Base-by-base conservation (phyloP, 345 rosid genomes). In the Lumnitzera littorea region DNA sequence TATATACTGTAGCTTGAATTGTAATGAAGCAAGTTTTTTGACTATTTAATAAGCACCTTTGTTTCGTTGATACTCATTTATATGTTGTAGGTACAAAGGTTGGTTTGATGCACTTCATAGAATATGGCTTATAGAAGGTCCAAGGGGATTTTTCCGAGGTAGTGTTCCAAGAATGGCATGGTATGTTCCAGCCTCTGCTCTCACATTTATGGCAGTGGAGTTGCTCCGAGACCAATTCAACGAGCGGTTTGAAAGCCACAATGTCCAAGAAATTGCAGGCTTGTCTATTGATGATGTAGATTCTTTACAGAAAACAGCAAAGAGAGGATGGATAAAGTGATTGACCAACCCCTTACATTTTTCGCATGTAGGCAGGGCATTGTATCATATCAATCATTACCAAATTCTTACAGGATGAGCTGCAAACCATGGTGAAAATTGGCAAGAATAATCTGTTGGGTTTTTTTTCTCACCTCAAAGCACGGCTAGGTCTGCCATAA, bases 201-300 rank as follows among this genome's bases (percentile, higher is more conserved):
- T 91, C 15, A 91, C 90, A 12, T 91, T 91, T 88, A 91, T 91
- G 98, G 98, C 92, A 24, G 91, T 91, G 12, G 98, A 91, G 74
- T 87, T 84, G 70, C 86, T 91, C 24, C 80, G 98, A 65, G 87
- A 76, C 27, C 78, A 66, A 24, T 91, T 91, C 73, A 85, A 84
- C 57, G 80, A 82, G 58, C 73, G 72, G 60, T 36, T 60, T 48
- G 74, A 74, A 13, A 46, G 27, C 2, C 65, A 31, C 36, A 74
- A 23, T 5, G 57, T 60, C 17, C 77, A 67, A 25, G 73, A 78
- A 64, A 66, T 75, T 50, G 57, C 82, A 50, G 70, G 57, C 68
- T 59, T 85, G 67, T 71, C 78, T 48, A 68, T 84, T 53, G 87
- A 87, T 77, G 85, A 80, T 66, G 79, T 76, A 46, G 71, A 64